phyloP scores from a whole-genome alignment of 768 basidiomycete genomes.

The Pleurotus ostreatus region DNA sequence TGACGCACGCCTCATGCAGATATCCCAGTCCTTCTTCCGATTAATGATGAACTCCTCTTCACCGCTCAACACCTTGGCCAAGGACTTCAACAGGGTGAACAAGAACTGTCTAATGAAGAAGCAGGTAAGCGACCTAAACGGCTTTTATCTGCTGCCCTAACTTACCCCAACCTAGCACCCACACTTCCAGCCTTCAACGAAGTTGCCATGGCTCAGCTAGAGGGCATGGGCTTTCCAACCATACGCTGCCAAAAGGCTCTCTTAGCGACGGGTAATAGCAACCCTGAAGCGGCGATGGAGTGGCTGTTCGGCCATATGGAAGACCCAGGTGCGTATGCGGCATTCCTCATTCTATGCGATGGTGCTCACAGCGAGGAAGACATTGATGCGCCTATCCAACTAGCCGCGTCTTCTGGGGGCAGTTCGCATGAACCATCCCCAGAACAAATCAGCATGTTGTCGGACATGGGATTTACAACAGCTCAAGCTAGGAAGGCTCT shows the following conservation, averaged over 20 bases:
- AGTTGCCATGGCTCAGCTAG: slow-evolving; percentile 69
- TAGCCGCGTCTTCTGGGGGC: slow-evolving; percentile 17
- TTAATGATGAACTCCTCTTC: slow-evolving; percentile 53
- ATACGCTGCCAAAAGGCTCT: slow-evolving; percentile 88
- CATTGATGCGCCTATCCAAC: slow-evolving; percentile 75
- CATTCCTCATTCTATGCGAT: no score
- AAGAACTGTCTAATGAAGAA: slow-evolving; percentile 57
- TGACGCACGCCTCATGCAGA: slow-evolving; percentile 42
- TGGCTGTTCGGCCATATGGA: slow-evolving; percentile 97
- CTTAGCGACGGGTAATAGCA: slow-evolving; percentile 76
- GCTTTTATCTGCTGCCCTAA: background rate
- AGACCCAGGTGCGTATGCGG: slow-evolving; percentile 61
- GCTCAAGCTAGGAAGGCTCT: slow-evolving; percentile 86
- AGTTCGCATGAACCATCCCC: slow-evolving; percentile 50
- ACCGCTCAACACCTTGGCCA: slow-evolving; percentile 56
- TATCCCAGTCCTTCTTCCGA: slow-evolving; percentile 75
- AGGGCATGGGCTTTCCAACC: slow-evolving; percentile 88
- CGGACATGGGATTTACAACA: slow-evolving; percentile 89
- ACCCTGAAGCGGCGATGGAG: slow-evolving; percentile 84
- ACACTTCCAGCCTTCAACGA: slow-evolving; percentile 66
- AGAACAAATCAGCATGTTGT: slow-evolving; percentile 70
- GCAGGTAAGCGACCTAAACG: slow-evolving; percentile 20
- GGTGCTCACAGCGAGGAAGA: slow-evolving; percentile 38
- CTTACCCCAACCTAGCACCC: slow-evolving; percentile 16
- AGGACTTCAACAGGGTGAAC: slow-evolving; percentile 70